Base-by-base conservation (phyloP, 768 basidiomycete genomes). In the Clathrus columnatus region DNA sequence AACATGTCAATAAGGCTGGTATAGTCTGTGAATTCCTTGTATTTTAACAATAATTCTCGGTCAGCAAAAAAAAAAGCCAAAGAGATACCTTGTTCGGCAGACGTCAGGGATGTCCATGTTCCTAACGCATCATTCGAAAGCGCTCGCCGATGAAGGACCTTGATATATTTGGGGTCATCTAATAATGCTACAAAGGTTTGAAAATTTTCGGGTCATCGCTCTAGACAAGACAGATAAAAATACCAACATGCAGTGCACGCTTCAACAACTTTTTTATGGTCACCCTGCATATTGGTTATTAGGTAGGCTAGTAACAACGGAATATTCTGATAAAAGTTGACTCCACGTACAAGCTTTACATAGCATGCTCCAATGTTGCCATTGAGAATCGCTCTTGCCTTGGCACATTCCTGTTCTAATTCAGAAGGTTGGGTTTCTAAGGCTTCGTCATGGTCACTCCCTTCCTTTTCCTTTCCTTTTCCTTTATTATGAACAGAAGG, bases 311-410 rank as follows among this genome's bases (percentile, higher is more conserved):
- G n/a, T 2, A 56, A 30, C 30, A 50, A 14, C 27, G 29, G 55
- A 41, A 28, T 56, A 54, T 53, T 23, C 41, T 30, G 28, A 42
- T 45, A 1, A n/a, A 48, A 24, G 49, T 29, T 7, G 42, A 44
- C 7, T n/a, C 14, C 21, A 54, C 83, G 64, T 62, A 89, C 91
- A 68, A 89, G 68, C 63, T 90, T 89, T 5, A 88, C 75, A 65
- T 83, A 74, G 62, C 91, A 94, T 50, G 92, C 93, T 0, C 78
- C 92, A 36, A 95, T 82, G 65, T 97, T 97, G n/a, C 87, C 84
- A 65, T 87, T 79, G 61, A 94, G 66, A 16, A 89, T 74, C 27
- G 91, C 82, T 51, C 89, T 78, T 23, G 78, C 73, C 62, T 82
- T 83, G 11, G 73, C 70, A 59, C 74, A 78, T 50, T 81, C 73